Percentiles rank a stretch among this genome's conserved stretches.
Evolutionary conservation across 2,329 filamentous ascomycete genomes (phyloP).

Genomic region (Colletotrichum acutatum): DNA sequence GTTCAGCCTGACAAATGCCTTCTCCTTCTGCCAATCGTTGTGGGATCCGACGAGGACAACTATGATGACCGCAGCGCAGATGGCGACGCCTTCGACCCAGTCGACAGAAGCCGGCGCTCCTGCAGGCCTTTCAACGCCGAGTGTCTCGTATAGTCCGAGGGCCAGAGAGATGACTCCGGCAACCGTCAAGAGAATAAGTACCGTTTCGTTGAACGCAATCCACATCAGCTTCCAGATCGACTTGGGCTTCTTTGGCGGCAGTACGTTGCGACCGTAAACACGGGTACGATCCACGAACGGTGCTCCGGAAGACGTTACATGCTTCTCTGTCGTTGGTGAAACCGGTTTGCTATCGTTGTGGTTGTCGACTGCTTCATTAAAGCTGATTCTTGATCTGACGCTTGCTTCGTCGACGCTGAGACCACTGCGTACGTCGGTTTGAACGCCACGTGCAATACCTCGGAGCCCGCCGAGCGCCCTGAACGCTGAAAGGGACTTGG

Average conservation of each 20-base stretch:
- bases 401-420: constrained; percentile 74
- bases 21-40: constrained; percentile 67
- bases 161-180: constrained; percentile 68
- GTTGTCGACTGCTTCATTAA: constrained; percentile 71
- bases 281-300: constrained; percentile 62
- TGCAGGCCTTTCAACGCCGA: constrained; percentile 51
- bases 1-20: constrained; percentile 64
- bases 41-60: constrained; percentile 63
- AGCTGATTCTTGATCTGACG: constrained; percentile 71
- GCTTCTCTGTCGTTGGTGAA: neutral
- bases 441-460: constrained; percentile 76
- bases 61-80: constrained; percentile 64
- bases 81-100: constrained; percentile 67
- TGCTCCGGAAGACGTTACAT: neutral
- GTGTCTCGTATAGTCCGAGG: constrained; percentile 68
- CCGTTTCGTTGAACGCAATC: constrained; percentile 70
- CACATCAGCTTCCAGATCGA: constrained; percentile 54
- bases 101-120: constrained; percentile 52
- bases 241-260: constrained; percentile 20
- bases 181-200: constrained; percentile 67
- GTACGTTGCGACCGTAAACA: constrained; percentile 58
- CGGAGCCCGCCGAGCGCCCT: constrained; percentile 75
- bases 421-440: constrained; percentile 71
- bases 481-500: constrained; percentile 79
- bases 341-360: neutral